phyloP scores from a whole-genome alignment of 1,139 yeast species.

The Saccharomyces hybrid region DNA sequence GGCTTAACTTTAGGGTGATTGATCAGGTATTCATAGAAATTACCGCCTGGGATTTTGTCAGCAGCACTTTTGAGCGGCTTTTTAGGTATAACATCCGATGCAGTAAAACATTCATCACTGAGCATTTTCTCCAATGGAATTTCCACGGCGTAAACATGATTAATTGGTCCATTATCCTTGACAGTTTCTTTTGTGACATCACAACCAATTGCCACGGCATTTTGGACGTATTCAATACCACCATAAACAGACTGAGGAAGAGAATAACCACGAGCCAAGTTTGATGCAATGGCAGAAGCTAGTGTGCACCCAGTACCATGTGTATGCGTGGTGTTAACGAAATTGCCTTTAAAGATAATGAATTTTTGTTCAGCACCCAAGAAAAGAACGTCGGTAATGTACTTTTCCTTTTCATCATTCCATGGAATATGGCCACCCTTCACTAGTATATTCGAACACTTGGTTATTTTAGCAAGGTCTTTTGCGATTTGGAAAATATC shows the following conservation, averaged over 20 bases:
- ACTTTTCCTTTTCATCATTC: conserved; percentile 27
- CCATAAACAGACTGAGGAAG: conserved; percentile 45
- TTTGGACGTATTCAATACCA: conserved; percentile 60
- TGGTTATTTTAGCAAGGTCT: conserved; percentile 37
- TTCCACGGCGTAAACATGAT: conserved; percentile 41
- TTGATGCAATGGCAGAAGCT: conserved; percentile 73
- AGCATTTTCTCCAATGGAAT: conserved; percentile 34
- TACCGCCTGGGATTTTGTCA: conserved; percentile 27
- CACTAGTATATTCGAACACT: conserved; percentile 51
- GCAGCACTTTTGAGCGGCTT: conserved; percentile 18
- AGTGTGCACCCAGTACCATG: conserved; percentile 94
- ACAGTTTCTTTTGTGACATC: conserved; percentile 22
- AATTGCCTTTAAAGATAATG: conserved; percentile 44
- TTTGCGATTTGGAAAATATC: conserved; percentile 40
- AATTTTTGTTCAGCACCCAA: conserved; percentile 36
- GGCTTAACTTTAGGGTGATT: conserved; percentile 48
- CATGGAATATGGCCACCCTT: conserved; percentile 81
- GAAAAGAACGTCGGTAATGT: conserved; percentile 55
- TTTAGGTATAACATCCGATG: conserved; percentile 19
- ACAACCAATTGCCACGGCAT: conserved; percentile 53
- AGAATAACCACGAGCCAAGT: conserved; percentile 48
- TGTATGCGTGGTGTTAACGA: conserved; percentile 46
- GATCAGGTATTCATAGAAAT: conserved; percentile 45
- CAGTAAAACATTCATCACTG: conserved; percentile 26
- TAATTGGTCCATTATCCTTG: conserved; percentile 64